These are phyloP conservation scores for Candida sojae DNA, from an alignment of 1,139 yeast genomes.

Conservation along the genomic window DNA sequence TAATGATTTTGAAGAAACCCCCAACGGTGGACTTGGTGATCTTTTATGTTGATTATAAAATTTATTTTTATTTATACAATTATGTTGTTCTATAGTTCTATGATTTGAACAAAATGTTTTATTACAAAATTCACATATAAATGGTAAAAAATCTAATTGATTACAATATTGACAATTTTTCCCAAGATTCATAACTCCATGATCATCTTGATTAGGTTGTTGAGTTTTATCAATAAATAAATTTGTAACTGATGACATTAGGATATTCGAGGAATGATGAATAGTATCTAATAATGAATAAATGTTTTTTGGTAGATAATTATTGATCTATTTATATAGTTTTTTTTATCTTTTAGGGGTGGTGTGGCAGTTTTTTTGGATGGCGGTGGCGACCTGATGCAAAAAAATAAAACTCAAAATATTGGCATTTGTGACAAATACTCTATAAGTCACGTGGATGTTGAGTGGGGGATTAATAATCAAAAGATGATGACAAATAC, in stretches of 20 bases:
- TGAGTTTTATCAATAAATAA: slow-evolving; percentile 20
- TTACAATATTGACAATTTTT: slow-evolving; percentile 65
- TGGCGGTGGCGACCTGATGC: slow-evolving; percentile 19
- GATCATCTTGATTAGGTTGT: slow-evolving; percentile 30
- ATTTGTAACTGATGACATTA: slow-evolving; percentile 14
- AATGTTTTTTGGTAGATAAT: too few species aligned
- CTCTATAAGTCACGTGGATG: not conserved
- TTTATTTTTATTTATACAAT: slow-evolving; percentile 34
- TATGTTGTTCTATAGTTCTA: slow-evolving; percentile 48
- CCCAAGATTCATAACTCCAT: slow-evolving; percentile 67
- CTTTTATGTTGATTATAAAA: slow-evolving; percentile 15
- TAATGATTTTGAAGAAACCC: slow-evolving; percentile 41
- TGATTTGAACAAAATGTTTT: slow-evolving; percentile 62
- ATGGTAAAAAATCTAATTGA: slow-evolving; percentile 70
- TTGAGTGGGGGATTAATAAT: not conserved
- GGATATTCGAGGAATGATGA: too few species aligned
- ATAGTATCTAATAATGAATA: too few species aligned
- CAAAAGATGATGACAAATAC: too few species aligned
- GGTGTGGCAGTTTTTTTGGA: not conserved
- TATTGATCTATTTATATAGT: slow-evolving; percentile 1
- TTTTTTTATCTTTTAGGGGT: not conserved
- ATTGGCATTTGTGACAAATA: too few species aligned
- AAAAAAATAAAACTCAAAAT: not conserved
- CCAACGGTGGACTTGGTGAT: slow-evolving; percentile 11
- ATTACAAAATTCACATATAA: slow-evolving; percentile 58